phyloP scores from a whole-genome alignment of 164 flowering plant genomes.

The Stephania yunnanensis region DNA sequence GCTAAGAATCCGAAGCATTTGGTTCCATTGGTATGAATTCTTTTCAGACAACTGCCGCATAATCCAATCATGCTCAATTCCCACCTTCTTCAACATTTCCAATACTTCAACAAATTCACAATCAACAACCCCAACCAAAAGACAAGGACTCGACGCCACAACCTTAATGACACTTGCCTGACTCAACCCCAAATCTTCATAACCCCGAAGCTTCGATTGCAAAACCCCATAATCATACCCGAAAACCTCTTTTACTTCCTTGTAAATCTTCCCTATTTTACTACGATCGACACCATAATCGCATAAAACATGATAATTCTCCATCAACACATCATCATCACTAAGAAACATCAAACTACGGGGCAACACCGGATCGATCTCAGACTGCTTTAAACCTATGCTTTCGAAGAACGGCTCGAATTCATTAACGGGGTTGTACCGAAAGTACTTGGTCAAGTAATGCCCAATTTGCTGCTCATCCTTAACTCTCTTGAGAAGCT shows the following conservation, averaged over 20 bases:
- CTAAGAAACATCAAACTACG: conserved; percentile 40
- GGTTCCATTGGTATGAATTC: conserved; percentile 45
- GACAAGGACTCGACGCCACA: conserved; percentile 38
- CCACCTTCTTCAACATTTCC: conserved; percentile 30
- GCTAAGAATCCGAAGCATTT: conserved; percentile 30
- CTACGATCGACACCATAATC: conserved; percentile 51
- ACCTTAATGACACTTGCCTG: conserved; percentile 33
- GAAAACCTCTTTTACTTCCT: conserved; percentile 44
- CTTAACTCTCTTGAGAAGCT: conserved; percentile 38
- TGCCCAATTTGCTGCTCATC: conserved; percentile 26
- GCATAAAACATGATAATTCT: conserved; percentile 49
- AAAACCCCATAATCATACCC: conserved; percentile 37
- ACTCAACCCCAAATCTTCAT: conserved; percentile 42
- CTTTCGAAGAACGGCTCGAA: conserved; percentile 71
- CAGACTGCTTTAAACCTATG: conserved; percentile 47
- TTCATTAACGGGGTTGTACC: conserved; percentile 62
- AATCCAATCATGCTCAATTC: conserved; percentile 45
- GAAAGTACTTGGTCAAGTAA: conserved; percentile 33
- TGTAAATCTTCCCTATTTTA: conserved; percentile 51
- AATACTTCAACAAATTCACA: conserved; percentile 29
- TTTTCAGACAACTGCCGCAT: conserved; percentile 27
- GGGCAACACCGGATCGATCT: conserved; percentile 35
- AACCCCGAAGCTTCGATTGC: conserved; percentile 41
- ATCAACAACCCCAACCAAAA: conserved; percentile 42
- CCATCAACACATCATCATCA: conserved; percentile 48